A percentile compares a stretch with the other conserved stretches of the same genome.
phyloP scores from a whole-genome alignment of 495 filamentous ascomycete species.

The Evansstolkia leycettana region DNA sequence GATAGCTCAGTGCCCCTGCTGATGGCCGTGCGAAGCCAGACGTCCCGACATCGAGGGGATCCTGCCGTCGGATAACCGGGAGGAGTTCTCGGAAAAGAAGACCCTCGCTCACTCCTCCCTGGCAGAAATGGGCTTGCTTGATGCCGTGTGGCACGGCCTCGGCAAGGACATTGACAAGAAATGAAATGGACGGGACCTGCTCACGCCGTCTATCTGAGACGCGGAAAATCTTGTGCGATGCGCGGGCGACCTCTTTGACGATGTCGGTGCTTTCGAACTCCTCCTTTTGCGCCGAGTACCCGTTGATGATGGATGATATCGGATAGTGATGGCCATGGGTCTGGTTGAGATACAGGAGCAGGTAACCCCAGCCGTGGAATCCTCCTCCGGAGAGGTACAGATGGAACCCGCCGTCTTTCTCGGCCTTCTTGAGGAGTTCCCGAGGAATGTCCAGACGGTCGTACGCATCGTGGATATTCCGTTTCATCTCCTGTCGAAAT shows the following conservation, averaged over 20 bases:
- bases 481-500: slow-evolving; percentile 44
- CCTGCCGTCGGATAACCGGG: slow-evolving; percentile 40
- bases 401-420: slow-evolving; percentile 44
- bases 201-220: slow-evolving; percentile 68
- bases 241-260: slow-evolving; percentile 37
- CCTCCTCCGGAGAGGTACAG: slow-evolving; percentile 20
- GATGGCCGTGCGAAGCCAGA: slow-evolving; percentile 34
- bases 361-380: neutral
- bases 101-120: slow-evolving; percentile 79
- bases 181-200: slow-evolving; percentile 75
- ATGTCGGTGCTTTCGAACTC: slow-evolving; percentile 49
- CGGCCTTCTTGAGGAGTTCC: slow-evolving; percentile 25
- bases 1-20: slow-evolving; percentile 19
- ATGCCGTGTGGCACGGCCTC: slow-evolving; percentile 54
- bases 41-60: slow-evolving; percentile 54
- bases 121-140: slow-evolving; percentile 65
- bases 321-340: slow-evolving; percentile 64
- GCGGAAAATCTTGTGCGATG: slow-evolving; percentile 46
- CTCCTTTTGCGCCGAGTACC: slow-evolving; percentile 53
- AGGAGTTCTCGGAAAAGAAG: slow-evolving; percentile 58
- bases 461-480: slow-evolving; percentile 50
- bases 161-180: slow-evolving; percentile 61
- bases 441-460: slow-evolving; percentile 40
- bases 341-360: slow-evolving; percentile 12
- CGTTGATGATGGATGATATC: slow-evolving; percentile 73